Base-by-base conservation (phyloP, 2,329 filamentous ascomycete genomes). In the Cordyceps tenuipes region DNA sequence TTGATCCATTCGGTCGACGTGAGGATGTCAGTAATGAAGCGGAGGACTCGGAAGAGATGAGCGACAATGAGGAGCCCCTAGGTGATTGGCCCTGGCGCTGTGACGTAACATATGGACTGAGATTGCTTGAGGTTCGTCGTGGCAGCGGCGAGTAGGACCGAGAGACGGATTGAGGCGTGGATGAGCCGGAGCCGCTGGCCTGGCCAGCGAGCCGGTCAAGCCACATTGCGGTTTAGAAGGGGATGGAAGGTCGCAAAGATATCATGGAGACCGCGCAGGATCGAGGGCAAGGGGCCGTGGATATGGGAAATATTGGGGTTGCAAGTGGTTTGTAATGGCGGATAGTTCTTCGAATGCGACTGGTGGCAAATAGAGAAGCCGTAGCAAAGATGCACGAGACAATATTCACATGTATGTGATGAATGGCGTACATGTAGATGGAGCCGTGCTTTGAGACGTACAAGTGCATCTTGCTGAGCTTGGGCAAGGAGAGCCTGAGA, bases 121-220 rank as follows among this genome's bases (percentile, higher is more conserved):
- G 82, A 68, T 82, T 84, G 69, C 82, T 85, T 13, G 87, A 84
- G 55, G 88, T 83, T 70, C 88, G 81, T 64, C 83, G 82, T 46
- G 84, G 82, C 31, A 86, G 81, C 52, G 90, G 88, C 64, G 90
- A 91, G 69, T 85, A 88, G 54, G 87, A 78, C 70, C 90, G 85
- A 71, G 82, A 85, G 62, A 80, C 79, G 62, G 85, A 76, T 69
- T 84, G 79, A 62, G 85, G 82, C 61, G 84, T 84, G 64, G 82
- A 80, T 60, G 83, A 79, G 64, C 75, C 76, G 63, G 74, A 84
- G 77, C 71, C 83, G 64, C 65, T 85, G 61, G 86, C 82, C 73
- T 88, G 86, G 67, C 82, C 85, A 64, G 88, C 87, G 65, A 96
- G 85, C 72, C 91, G 88, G 77, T 96, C 91, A 70, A 95, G 85